These are phyloP conservation scores for Rutidosis leptorrhynchoides DNA, from an alignment of 129 eudicot species.

Conservation along the genomic window DNA sequence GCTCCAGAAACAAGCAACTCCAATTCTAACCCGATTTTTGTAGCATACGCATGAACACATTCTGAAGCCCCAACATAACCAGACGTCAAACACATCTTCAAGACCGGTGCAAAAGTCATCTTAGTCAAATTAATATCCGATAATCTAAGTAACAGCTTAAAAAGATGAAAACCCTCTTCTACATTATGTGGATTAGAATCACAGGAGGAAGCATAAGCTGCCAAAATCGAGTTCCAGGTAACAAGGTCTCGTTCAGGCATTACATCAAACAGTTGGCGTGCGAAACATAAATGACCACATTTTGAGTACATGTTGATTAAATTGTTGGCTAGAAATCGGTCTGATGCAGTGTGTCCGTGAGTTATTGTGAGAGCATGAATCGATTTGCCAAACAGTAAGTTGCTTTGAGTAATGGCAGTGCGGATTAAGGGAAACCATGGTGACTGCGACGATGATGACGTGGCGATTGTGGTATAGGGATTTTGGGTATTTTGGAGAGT, in stretches of 20 bases:
- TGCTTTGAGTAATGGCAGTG: slow-evolving; percentile 30
- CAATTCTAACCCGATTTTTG: slow-evolving; percentile 36
- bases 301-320: slow-evolving; percentile 37
- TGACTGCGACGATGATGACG: slow-evolving; percentile 32
- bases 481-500: background rate
- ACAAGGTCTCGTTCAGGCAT: slow-evolving; percentile 42
- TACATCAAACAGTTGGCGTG: slow-evolving; percentile 40
- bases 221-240: slow-evolving; percentile 48
- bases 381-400: slow-evolving; percentile 33
- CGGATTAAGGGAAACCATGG: slow-evolving; percentile 44
- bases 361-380: slow-evolving; percentile 34
- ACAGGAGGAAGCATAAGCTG: slow-evolving; percentile 5
- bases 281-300: slow-evolving; percentile 29
- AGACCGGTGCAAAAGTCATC: slow-evolving; percentile 45
- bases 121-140: slow-evolving; percentile 25
- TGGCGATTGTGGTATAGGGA: background rate
- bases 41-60: slow-evolving; percentile 42
- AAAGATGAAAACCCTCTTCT: slow-evolving; percentile 5
- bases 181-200: background rate
- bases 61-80: slow-evolving; percentile 34
- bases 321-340: slow-evolving; percentile 37
- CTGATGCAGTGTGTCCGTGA: slow-evolving; percentile 26
- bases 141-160: slow-evolving; percentile 6
- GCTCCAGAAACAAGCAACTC: slow-evolving; percentile 47
- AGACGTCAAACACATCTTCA: slow-evolving; percentile 40